phyloP scores from a whole-genome alignment of 2,329 filamentous ascomycete species.

The Venturia asperata region DNA sequence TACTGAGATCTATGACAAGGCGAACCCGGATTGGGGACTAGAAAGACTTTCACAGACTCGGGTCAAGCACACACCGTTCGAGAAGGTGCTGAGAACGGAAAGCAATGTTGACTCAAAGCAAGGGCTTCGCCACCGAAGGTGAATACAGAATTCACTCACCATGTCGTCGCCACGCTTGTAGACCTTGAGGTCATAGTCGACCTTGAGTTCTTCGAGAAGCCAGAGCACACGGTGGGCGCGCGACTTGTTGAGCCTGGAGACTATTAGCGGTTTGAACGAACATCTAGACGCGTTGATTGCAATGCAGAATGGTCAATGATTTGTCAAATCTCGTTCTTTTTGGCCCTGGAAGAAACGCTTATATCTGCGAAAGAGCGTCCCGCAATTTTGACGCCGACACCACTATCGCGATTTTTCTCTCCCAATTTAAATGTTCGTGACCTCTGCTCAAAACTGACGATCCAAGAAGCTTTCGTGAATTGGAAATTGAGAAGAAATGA shows the following conservation, averaged over 20 bases:
- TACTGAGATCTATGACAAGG: neutral
- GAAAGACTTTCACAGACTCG: slow-evolving; percentile 62
- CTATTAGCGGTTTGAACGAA: neutral
- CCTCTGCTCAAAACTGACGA: too few species aligned
- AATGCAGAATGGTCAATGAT: too few species aligned
- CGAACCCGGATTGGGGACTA: neutral
- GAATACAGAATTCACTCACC: neutral
- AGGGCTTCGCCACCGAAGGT: slow-evolving; percentile 35
- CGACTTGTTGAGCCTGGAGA: slow-evolving; percentile 51
- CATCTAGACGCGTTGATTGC: neutral
- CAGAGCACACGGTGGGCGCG: slow-evolving; percentile 77
- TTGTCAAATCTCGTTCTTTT: too few species aligned
- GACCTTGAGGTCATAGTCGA: slow-evolving; percentile 72
- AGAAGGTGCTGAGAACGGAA: slow-evolving; percentile 34
- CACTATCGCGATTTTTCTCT: too few species aligned
- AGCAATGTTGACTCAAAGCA: too few species aligned
- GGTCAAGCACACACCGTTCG: slow-evolving; percentile 70
- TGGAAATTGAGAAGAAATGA: too few species aligned
- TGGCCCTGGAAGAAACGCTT: too few species aligned
- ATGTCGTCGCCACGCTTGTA: slow-evolving; percentile 47
- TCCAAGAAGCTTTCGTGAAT: too few species aligned
- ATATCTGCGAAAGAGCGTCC: too few species aligned
- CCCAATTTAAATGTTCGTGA: too few species aligned
- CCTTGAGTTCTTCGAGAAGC: slow-evolving; percentile 74
- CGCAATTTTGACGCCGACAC: too few species aligned